Percentiles rank a stretch among this genome's conserved stretches.
Conservation (phyloP, 441 rosid genomes). For the Adansonia rubrostipa region DNA sequence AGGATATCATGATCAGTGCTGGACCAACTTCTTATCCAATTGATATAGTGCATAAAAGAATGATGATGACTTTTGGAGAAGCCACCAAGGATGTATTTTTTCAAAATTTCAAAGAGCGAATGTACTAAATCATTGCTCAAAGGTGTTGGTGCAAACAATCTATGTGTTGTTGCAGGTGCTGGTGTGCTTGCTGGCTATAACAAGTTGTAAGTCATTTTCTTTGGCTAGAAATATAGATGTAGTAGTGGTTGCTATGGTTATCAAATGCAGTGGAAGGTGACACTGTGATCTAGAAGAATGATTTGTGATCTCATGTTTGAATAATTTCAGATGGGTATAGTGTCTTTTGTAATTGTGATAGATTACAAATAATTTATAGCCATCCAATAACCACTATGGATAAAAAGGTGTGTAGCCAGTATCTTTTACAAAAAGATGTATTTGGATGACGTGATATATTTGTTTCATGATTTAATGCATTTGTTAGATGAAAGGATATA, state of each 20-base stretch:
- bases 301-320: neutral
- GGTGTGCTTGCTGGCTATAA: conserved; percentile 97
- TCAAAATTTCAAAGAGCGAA: conserved; percentile 76
- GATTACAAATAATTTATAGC: too few species aligned
- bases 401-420: too few species aligned
- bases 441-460: too few species aligned
- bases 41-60: conserved; percentile 90
- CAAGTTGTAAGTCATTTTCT: conserved; percentile 78
- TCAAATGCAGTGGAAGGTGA: neutral
- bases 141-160: conserved; percentile 96
- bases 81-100: conserved; percentile 81
- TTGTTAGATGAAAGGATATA: too few species aligned
- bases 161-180: conserved; percentile 93
- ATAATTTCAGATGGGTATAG: conserved; percentile 30
- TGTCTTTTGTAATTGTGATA: neutral
- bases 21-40: conserved; percentile 91
- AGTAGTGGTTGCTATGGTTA: conserved; percentile 53
- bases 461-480: too few species aligned
- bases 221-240: conserved; percentile 89
- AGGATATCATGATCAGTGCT: conserved; percentile 91
- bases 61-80: conserved; percentile 99
- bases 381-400: too few species aligned
- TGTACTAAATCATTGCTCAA: conserved; percentile 84
- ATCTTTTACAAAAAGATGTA: too few species aligned
- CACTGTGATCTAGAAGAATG: conserved; percentile 31